Evolutionary conservation across 73 alveolate species (phyloP).

Genomic region (Paramecium pentaurelia): DNA sequence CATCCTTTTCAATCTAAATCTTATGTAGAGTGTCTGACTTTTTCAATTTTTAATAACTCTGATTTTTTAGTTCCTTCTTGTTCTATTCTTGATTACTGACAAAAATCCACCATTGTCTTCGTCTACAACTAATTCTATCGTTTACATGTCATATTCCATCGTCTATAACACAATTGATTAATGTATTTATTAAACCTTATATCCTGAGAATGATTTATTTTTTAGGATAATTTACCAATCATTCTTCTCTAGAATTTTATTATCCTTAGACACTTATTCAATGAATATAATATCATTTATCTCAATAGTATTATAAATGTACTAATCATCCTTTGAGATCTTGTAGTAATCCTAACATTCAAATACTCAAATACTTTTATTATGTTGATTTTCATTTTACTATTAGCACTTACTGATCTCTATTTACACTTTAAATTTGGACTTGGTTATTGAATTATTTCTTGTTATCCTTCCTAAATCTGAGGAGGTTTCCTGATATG

Average conservation of each 20-base stretch:
- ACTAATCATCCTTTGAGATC: neutral
- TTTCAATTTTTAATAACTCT: neutral
- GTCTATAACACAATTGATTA: neutral
- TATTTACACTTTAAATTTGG: neutral
- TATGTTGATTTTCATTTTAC: neutral
- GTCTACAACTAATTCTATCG: neutral
- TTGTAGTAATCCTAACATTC: neutral
- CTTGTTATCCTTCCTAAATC: neutral
- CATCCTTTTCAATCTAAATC: neutral
- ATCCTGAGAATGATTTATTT: neutral
- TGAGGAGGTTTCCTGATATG: neutral
- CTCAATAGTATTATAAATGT: neutral
- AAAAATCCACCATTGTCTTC: neutral
- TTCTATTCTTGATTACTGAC: neutral
- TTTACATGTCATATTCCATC: neutral
- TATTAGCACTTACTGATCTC: constrained; percentile 11
- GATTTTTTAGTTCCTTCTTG: neutral
- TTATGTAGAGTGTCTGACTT: neutral
- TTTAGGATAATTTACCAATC: constrained; percentile 4
- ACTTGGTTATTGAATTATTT: neutral
- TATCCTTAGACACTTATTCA: neutral
- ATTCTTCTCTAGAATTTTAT: neutral
- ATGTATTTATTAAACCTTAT: neutral
- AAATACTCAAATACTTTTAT: neutral
- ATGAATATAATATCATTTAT: neutral